Base-by-base conservation (phyloP, 169 alveolate species). In the Cyclospora cayetanensis region DNA sequence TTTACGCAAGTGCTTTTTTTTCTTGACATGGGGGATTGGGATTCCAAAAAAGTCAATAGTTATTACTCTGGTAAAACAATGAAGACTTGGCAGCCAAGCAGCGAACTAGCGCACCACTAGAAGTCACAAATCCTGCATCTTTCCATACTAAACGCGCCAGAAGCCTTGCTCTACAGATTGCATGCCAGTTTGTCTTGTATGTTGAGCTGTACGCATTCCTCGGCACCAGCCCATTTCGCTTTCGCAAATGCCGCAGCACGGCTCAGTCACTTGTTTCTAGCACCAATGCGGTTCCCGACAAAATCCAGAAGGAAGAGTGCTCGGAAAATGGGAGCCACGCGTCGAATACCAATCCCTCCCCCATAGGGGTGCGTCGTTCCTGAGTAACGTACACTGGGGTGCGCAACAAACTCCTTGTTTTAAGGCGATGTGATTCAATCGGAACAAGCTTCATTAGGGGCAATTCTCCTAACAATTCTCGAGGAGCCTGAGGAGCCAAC, bases 291-390 rank as follows among this genome's bases (percentile, higher is more conserved):
- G 97, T 98, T 37, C 99, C 98, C 93, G 97, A 98, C 68, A 98
- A 92, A 42, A 98, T 95, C 99, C 99, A 98, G 84, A 97, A 97
- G 77, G 97, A 94, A 22, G 96, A 96, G 94, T 98, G 99, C 93
- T 96, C 98, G 65, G 96, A 95, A 39, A 98, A 97, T 94, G 96
- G 97, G 18, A 98, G 94, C 93, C 96, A 98, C 0, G 98, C 99
- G 92, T 97, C 98, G 87, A 97, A 97, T 46, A 98, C 98, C 90
- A 97, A 94, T 31, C 99, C 99, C 50, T 95, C 98, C 4, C 99
- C 99, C 97, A 97, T 97, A 55, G 98, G 98, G 89, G 96, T 97
- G 41, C 98, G 94, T 87, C 99, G 95, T 46, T 91, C 96, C 91
- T 97, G 97, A 1, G 94, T 90, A 46, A 90, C 92, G 83, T 95